These are phyloP conservation scores for Blechomonas ayalai DNA, from an alignment of 208 protist genomes.

Conservation along the genomic window DNA sequence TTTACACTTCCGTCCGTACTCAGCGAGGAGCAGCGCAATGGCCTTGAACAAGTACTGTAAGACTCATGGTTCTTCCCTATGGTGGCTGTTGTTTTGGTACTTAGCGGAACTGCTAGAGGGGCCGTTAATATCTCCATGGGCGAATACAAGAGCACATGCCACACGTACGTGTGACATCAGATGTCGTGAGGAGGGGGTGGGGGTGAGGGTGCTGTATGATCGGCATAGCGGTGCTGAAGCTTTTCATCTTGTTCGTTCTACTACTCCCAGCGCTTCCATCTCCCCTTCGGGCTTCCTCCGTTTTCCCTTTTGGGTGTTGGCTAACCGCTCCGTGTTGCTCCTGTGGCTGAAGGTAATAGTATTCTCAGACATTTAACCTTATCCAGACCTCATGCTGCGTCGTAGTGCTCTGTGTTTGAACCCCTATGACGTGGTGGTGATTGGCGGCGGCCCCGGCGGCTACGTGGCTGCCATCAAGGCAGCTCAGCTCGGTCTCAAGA, in stretches of 20 bases:
- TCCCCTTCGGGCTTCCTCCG: background rate
- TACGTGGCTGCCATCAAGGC: conserved; percentile 99
- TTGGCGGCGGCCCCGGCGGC: conserved; percentile 99
- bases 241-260: no score
- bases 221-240: no score
- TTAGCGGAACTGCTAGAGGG: no score
- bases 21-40: conserved; percentile 34
- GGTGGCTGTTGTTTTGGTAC: background rate
- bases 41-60: conserved; percentile 18
- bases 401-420: conserved; percentile 27
- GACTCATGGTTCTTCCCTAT: no score
- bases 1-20: conserved; percentile 69
- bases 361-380: no score
- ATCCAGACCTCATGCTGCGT: conserved; percentile 54
- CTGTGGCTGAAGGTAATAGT: no score
- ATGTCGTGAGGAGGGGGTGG: no score
- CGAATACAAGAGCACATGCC: conserved; percentile 2
- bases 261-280: no score
- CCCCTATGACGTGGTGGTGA: conserved; percentile 96
- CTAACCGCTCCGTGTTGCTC: background rate
- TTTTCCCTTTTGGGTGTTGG: conserved; percentile 13
- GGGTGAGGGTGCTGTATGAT: no score
- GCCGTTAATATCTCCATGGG: no score
- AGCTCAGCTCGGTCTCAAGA: conserved; percentile 98
- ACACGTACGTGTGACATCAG: no score